Base-by-base conservation (phyloP, 2,329 filamentous ascomycete genomes). In the Apiospora arundinis region DNA sequence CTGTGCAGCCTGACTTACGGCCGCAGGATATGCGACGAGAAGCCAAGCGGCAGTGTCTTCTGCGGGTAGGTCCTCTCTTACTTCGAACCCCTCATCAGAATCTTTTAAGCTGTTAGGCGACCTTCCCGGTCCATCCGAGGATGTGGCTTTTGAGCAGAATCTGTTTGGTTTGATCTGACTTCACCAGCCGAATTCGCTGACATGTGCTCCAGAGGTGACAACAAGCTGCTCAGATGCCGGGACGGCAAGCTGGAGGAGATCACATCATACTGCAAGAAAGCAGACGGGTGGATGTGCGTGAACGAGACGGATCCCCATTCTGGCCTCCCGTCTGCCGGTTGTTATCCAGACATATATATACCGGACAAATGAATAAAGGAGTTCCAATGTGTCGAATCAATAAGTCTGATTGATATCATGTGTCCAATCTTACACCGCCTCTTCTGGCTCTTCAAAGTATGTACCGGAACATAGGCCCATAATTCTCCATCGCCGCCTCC, bases 401-500 rank as follows among this genome's bases (percentile, higher is more conserved):
- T 4, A 32, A 32, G 32, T 32, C 32, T 32, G 32, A 4, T 32
- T 32, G 32, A 32, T 32, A 6, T 32, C 32, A 32, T 32, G 3
- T 6, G 3, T 6, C 32, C 32, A 32, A 32, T 32, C 32, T 4
- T 32, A 32, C 32, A 32, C 6, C n/a, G n/a, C 6, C 32, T 32
- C 32, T 32, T 6, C 32, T 32, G 6, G 25, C 52, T 60, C 37
- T 37, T 56, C 48, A 69, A 21, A 69, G 46, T 18, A 69, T 49
- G 12, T 40, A 69, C 9, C 67, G 45, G 18, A 69, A 69, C 45
- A 18, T 25, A n/a, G 67, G 67, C 25, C 67, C 67, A 32, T 69
- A 69, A 18, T 69, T 56, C 46, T 69, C 67, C 14, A 56, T 32
- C 11, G 45, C 67, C 32, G 46, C 67, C 32, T 28, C 67, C 23